Base-by-base conservation (phyloP, 1,139 yeast genomes). In the Oligophagozyma castellii region DNA sequence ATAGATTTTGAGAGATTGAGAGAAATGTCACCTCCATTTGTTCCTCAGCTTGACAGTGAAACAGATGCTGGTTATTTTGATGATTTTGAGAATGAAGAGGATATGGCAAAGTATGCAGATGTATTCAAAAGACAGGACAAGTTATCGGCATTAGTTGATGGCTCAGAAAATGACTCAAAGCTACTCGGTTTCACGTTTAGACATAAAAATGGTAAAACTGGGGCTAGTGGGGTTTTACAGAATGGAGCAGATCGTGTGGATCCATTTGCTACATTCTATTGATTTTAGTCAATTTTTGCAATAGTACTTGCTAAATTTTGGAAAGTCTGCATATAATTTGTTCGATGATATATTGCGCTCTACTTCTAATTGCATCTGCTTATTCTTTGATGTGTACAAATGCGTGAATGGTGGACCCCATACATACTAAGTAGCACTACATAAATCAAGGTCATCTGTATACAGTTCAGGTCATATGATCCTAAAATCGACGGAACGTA, bases 21-120 rank as follows among this genome's bases (percentile, higher is more conserved):
- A 46, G 59, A 58, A 20, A 67, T 73, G 37, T 65, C 74, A 14
- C 95, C 98, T 4, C 99, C 99, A 16, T 92, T 92, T 55, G 79
- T 92, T 19, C 99, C 99, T 1, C 95, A 92, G 48, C 65, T 92
- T 38, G 96, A 89, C 50, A 80, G 84, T 37, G 98, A 92, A 49
- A 92, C 86, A 38, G 99, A 92, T 59, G 96, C 96, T 1, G 99
- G 98, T 1, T 92, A 92, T 58, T 92, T 92, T 53, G 99, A 92
- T 56, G 98, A 92, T 53, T 92, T 92, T 52, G 84, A 81, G 37
- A 92, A 83, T 54, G 98, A 86, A 49, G 89, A 80, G 33, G 94
- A 92, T 55, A 86, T 92, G 96, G 86, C 89, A 43, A 86, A 89
- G 56, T 92, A 92, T 58, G 89, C 92, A 45, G 98, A 92, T 48